Evolutionary conservation across 768 basidiomycete genomes (phyloP), one percentile per base, ranked within the genome.

Genomic region (Flagelloscypha sp.): DNA sequence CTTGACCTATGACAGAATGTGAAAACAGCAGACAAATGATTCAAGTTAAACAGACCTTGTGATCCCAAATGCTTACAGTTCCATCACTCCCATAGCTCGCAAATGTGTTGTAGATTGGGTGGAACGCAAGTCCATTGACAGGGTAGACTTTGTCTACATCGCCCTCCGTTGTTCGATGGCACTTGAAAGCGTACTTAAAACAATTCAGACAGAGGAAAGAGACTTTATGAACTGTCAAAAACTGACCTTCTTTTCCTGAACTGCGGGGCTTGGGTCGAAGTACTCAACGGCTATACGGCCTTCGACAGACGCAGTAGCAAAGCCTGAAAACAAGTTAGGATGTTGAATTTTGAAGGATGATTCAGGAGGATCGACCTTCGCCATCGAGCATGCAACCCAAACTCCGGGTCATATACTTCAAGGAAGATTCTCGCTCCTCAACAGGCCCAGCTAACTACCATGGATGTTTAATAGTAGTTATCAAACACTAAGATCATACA

Each of bases 261-360:
- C 67, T 17, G 75, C 74, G 0, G 79, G 69, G 3, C 74, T 74
- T 2, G 86, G 78, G 44, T 97, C 88, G 47, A 95, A 93, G 56
- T 94, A 99, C 56, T 99, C 95, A 20, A 98, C 92, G 0, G 93
- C 90, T 39, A 98, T 95, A 16, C 95, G 74, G 1, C 95, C 95
- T 50, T 99, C 95, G 10, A 93, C 89, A 1, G 88, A 92, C 0
- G 84, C 86, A 0, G 83, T 88, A 8, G 92, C 92, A 57, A 88
- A 99, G 8, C 94, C 92, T 87, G 48, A 11, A 23, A 33, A 35
- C 7, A 33, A 24, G 27, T 3, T 8, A 33, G 17, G 28, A 21
- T 33, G 29, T 13, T 44, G 29, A 16, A 30, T 11, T 21, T 8
- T 25, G 9, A n/a, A 25, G 18, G 6, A 30, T 19, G n/a, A 39